A percentile compares a stretch with the other conserved stretches of the same genome.
Conservation (phyloP, 768 basidiomycete genomes). For the Lactifluus pinguis region DNA sequence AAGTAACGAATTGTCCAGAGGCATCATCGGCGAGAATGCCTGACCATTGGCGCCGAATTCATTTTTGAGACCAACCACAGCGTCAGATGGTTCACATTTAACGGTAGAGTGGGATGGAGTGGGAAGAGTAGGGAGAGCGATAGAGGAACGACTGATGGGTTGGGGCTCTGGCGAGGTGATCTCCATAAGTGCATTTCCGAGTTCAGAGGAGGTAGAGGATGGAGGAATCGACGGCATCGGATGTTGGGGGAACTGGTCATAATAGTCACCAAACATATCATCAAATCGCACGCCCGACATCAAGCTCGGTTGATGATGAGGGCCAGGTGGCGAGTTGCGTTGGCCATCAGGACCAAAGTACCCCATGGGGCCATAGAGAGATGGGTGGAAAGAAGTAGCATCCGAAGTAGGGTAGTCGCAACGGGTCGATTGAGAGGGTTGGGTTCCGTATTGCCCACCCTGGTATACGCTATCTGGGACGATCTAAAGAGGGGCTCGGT, state of each 20-base stretch:
- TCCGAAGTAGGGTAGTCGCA: constrained; percentile 6
- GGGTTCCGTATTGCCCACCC: not conserved
- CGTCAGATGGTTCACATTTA: not conserved
- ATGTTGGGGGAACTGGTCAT: not conserved
- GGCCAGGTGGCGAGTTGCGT: not conserved
- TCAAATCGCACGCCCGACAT: not conserved
- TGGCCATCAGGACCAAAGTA: not conserved
- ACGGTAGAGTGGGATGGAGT: not conserved
- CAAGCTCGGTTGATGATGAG: constrained; percentile 4
- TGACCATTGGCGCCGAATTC: constrained; percentile 2
- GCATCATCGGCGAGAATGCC: not conserved
- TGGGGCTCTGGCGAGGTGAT: constrained; percentile 1
- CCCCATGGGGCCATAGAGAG: not conserved
- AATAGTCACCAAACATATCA: not conserved
- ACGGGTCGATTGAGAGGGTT: not conserved
- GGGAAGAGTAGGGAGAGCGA: constrained; percentile 5
- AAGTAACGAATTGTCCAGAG: not conserved
- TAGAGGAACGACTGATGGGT: not conserved
- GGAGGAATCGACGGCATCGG: not conserved
- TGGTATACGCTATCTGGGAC: not conserved
- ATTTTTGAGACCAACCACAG: not conserved
- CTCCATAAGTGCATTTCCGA: constrained; percentile 13
- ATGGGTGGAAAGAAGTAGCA: not conserved
- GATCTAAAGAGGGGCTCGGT: constrained; percentile 1
- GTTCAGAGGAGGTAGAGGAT: constrained; percentile 13